A percentile compares a stretch with the other conserved stretches of the same genome.
Evolutionary conservation across 2,329 filamentous ascomycete species (phyloP).

Genomic region (Rasamsonia emersonii): DNA sequence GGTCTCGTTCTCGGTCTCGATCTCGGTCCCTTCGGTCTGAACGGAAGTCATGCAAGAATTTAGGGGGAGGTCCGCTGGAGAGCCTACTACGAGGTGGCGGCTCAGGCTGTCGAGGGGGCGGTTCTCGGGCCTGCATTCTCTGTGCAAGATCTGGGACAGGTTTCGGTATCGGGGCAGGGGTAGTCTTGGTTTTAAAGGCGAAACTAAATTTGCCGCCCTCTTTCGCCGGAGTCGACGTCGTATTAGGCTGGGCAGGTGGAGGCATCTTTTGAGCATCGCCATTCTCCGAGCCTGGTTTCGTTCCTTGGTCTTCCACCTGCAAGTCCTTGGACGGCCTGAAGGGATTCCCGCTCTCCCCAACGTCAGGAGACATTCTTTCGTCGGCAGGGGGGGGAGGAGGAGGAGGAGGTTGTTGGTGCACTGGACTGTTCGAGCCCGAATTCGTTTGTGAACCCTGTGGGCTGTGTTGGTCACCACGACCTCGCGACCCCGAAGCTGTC

Average conservation of each 20-base stretch:
- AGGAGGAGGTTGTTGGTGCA: slow-evolving; percentile 17
- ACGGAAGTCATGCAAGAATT: slow-evolving; percentile 32
- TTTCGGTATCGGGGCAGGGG: slow-evolving; percentile 45
- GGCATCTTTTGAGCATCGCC: slow-evolving; percentile 44
- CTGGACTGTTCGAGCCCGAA: slow-evolving; percentile 15
- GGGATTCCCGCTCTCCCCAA: slow-evolving; percentile 51
- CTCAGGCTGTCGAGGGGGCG: slow-evolving; percentile 25
- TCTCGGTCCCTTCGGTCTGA: slow-evolving; percentile 37
- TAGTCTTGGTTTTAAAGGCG: slow-evolving; percentile 74
- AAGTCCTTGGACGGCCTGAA: slow-evolving; percentile 58
- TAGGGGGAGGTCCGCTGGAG: slow-evolving; percentile 27
- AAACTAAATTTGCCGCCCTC: slow-evolving; percentile 75
- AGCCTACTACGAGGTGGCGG: slow-evolving; percentile 29
- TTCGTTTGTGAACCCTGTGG: slow-evolving; percentile 30
- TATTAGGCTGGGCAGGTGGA: slow-evolving; percentile 44
- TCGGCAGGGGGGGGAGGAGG: slow-evolving; percentile 21
- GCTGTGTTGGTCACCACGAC: slow-evolving; percentile 39
- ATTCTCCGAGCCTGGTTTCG: slow-evolving; percentile 36
- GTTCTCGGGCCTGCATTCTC: slow-evolving; percentile 37
- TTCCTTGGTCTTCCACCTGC: slow-evolving; percentile 54
- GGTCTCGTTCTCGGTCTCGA: slow-evolving; percentile 26
- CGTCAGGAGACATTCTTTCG: slow-evolving; percentile 25
- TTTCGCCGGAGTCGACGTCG: slow-evolving; percentile 42
- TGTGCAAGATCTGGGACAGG: slow-evolving; percentile 42
- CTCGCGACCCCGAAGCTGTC: slow-evolving; percentile 51